Percentiles rank a stretch among this genome's conserved stretches.
Conservation (phyloP, 2,329 filamentous ascomycete genomes). For the Botrytis squamosa region DNA sequence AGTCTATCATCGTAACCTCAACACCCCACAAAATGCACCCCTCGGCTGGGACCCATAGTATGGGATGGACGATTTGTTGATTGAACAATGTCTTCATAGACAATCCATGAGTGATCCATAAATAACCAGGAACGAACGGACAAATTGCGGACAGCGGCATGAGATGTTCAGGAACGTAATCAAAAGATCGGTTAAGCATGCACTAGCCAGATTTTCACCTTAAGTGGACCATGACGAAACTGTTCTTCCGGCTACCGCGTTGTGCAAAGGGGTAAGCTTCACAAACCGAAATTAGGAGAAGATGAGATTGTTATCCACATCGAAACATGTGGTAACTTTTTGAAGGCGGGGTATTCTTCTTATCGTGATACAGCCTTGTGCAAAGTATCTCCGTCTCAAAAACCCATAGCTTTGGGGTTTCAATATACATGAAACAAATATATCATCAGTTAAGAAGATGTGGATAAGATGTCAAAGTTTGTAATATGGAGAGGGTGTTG, state of each 20-base stretch:
- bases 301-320: not conserved
- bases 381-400: not conserved
- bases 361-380: not conserved
- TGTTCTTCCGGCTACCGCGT: not conserved
- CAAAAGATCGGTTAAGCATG: not conserved
- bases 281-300: not conserved
- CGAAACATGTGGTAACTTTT: not conserved
- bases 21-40: not conserved
- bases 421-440: not conserved
- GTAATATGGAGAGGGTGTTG: not conserved
- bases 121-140: not conserved
- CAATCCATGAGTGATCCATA: not conserved
- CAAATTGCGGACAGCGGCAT: not conserved
- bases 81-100: not conserved
- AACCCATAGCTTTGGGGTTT: not conserved
- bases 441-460: not conserved
- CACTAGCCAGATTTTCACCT: not conserved
- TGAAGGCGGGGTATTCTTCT: not conserved
- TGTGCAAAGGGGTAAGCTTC: not conserved
- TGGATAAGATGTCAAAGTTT: not conserved
- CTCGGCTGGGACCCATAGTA: not conserved
- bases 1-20: not conserved
- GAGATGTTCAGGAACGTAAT: slow-evolving; percentile 21
- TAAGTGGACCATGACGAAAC: slow-evolving; percentile 6
- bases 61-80: not conserved